Evolutionary conservation across 306 rosid species (phyloP).

Genomic region (Quercus glauca): DNA sequence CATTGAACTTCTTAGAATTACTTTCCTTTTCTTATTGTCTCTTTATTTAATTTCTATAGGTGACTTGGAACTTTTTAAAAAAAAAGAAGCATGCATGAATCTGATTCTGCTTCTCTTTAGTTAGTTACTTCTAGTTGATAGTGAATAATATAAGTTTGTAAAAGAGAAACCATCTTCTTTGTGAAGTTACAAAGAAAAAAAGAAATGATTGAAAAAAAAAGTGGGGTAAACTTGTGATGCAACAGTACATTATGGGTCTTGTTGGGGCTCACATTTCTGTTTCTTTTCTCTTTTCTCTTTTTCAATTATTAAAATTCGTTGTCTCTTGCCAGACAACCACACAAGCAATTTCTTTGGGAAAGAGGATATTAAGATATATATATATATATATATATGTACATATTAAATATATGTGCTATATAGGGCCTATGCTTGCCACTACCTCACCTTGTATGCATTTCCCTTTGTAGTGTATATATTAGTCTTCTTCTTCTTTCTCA

Average conservation of each 20-base stretch:
- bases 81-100: conserved; percentile 33
- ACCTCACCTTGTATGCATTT: conserved; percentile 30
- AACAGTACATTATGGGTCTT: conserved; percentile 60
- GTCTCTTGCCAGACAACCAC: conserved; percentile 80
- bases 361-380: conserved; percentile 39
- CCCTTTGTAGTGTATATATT: conserved; percentile 17
- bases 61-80: background rate
- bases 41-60: background rate
- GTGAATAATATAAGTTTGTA: conserved; percentile 27
- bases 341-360: conserved; percentile 69
- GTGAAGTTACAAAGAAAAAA: conserved; percentile 33
- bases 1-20: conserved; percentile 24
- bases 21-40: conserved; percentile 24
- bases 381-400: conserved; percentile 22
- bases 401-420: conserved; percentile 31
- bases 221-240: conserved; percentile 57
- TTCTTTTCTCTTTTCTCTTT: conserved; percentile 40
- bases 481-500: background rate
- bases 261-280: conserved; percentile 67
- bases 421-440: conserved; percentile 37
- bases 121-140: conserved; percentile 16
- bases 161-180: conserved; percentile 38
- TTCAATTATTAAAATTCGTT: conserved; percentile 60
- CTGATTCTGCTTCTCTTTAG: conserved; percentile 21
- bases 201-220: conserved; percentile 48